Evolutionary conservation across 805 yeast genomes (phyloP).

Genomic region (Candida tammaniensis): DNA sequence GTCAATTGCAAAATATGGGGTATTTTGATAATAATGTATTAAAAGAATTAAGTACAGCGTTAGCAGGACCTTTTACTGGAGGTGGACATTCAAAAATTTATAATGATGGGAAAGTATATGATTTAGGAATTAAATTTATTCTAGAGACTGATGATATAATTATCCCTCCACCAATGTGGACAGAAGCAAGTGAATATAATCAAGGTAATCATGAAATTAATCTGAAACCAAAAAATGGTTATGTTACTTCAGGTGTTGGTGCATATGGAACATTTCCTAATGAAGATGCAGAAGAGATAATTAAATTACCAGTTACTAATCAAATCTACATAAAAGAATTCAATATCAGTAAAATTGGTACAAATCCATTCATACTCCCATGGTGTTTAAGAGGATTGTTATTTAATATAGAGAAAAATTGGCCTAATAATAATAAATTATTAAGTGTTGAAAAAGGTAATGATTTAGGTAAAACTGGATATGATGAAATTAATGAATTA

Average conservation of each 20-base stretch:
- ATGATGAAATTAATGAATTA: conserved; percentile 57
- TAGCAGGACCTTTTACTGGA: conserved; percentile 89
- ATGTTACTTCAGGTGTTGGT: conserved; percentile 19
- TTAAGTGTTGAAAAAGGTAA: conserved; percentile 29
- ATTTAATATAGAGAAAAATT: conserved; percentile 53
- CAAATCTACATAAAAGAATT: conserved; percentile 44
- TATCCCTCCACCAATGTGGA: conserved; percentile 25
- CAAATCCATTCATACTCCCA: conserved; percentile 84
- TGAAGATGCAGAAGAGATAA: conserved; percentile 11
- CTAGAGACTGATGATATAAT: conserved; percentile 68
- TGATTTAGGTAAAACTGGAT: conserved; percentile 31
- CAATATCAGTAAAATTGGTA: conserved; percentile 61
- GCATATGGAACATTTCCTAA: conserved; percentile 14
- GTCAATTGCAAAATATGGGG: conserved; percentile 74
- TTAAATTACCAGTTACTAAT: conserved; percentile 29
- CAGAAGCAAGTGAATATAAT: background rate
- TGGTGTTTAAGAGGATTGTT: conserved; percentile 89
- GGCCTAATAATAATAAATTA: conserved; percentile 43
- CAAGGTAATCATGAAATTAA: background rate
- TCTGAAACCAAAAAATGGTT: conserved; percentile 7
- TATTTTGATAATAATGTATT: conserved; percentile 81
- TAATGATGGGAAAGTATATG: conserved; percentile 81
- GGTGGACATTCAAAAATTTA: conserved; percentile 93
- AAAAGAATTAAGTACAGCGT: conserved; percentile 69
- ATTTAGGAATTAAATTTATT: conserved; percentile 69